phyloP scores from a whole-genome alignment of 2,329 filamentous ascomycete species.

The Cladorrhinum sp. region DNA sequence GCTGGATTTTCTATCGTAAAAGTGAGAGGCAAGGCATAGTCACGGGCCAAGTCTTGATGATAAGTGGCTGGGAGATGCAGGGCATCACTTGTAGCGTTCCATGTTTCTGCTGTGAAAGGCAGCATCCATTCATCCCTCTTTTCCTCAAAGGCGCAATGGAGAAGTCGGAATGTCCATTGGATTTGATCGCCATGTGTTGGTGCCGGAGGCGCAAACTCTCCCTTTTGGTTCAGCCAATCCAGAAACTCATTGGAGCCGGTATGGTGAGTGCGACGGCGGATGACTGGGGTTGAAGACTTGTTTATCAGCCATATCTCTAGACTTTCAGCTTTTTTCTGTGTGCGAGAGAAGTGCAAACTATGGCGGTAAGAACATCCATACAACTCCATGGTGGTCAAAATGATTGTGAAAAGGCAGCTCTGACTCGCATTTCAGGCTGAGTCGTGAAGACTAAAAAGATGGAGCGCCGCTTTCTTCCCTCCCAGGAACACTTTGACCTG shows the following conservation, averaged over 20 bases:
- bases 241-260: neutral
- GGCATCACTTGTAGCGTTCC: neutral
- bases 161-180: neutral
- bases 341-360: neutral
- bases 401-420: too few species aligned
- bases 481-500: too few species aligned
- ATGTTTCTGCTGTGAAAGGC: neutral
- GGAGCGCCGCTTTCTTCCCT: too few species aligned
- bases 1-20: neutral
- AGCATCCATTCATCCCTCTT: neutral
- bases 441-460: too few species aligned
- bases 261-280: neutral
- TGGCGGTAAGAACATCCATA: neutral
- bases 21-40: neutral
- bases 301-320: neutral
- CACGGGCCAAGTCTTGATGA: neutral
- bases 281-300: neutral
- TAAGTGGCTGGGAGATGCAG: neutral
- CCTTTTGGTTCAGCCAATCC: neutral
- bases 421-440: too few species aligned
- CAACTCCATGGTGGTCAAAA: neutral
- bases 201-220: neutral
- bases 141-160: neutral
- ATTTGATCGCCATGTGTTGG: neutral
- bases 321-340: neutral